Evolutionary conservation across 495 filamentous ascomycete species (phyloP).

Genomic region (Aspergillus hancockii): DNA sequence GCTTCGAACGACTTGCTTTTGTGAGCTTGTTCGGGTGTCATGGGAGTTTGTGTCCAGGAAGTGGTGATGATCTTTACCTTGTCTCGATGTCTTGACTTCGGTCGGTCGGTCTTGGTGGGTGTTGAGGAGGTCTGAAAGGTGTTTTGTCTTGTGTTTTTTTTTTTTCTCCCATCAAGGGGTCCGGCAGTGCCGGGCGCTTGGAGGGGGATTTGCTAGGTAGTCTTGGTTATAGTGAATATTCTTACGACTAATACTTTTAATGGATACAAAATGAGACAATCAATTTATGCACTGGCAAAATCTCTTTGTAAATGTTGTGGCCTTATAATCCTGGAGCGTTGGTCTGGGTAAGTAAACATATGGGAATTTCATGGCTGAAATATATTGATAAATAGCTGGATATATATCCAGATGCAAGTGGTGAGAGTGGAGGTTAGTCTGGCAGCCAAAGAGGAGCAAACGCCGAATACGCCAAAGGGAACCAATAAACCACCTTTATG

Average conservation of each 20-base stretch:
- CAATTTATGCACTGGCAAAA: too few species aligned
- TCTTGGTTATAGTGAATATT: too few species aligned
- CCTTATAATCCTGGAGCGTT: too few species aligned
- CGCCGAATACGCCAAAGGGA: constrained; percentile 21
- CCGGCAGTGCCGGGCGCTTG: not conserved
- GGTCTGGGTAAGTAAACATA: too few species aligned
- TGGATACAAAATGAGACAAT: too few species aligned
- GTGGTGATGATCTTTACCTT: constrained; percentile 76
- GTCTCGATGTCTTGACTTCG: constrained; percentile 61
- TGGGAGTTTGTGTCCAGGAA: constrained; percentile 47
- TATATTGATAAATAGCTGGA: constrained; percentile 22
- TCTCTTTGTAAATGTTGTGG: not conserved
- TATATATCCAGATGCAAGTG: constrained; percentile 31
- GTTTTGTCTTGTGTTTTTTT: constrained; percentile 25
- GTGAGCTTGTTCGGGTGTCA: constrained; percentile 19
- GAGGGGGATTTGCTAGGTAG: too few species aligned
- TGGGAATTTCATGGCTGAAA: too few species aligned
- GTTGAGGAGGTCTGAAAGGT: constrained; percentile 73
- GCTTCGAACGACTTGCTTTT: constrained; percentile 17
- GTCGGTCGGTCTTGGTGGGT: constrained; percentile 64
- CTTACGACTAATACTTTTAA: too few species aligned
- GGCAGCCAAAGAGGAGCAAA: not conserved
- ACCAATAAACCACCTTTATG: constrained; percentile 18
- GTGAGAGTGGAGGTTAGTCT: constrained; percentile 33
- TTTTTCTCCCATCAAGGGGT: constrained; percentile 31